Evolutionary conservation across 2,329 filamentous ascomycete species (phyloP), one percentile per base, ranked within the genome.

Genomic region (Cladosporium sp.): DNA sequence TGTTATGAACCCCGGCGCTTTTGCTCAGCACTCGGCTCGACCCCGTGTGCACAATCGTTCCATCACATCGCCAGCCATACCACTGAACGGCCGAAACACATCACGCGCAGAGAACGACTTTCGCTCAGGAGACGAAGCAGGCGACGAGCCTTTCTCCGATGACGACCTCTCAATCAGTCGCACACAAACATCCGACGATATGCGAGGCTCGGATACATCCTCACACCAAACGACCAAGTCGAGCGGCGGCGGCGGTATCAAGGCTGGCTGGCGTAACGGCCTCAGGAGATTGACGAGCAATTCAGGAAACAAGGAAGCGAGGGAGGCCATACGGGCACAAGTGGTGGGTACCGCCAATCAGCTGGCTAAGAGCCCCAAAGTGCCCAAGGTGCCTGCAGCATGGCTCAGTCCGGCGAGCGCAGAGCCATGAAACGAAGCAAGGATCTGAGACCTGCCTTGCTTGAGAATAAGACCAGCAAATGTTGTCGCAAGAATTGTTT

Each of bases 81-180:
- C 63, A 20, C 32, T 42, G 25, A 50, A 43, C 27, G 38, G 30
- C 25, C 30, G 19, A 9, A 38, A 30, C 2, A 75, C 82, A 8
- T 53, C 43, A 16, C 54, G 67, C 73, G 9, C 76, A 76, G 29
- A 74, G 80, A 49, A 76, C 32, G 82, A 86, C 11, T 77, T 87
- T 42, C 74, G 83, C 2, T 88, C 85, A 0, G 86, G 94, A 51
- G 89, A 95, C 51, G 90, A 95, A 57, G 73, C 76, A 1, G 84
- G 52, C 18, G 53, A 70, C 33, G 69, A 88, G 38, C 52, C 53
- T 0, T 85, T 92, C 58, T 95, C 88, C 0, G 92, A 96, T 57
- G 83, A 83, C 12, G 86, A 90, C 8, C 15, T 38, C 2, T 83
- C 59, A 72, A 83, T 66, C 56, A 76, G 61, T 41, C 67, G 69